phyloP scores from a whole-genome alignment of 495 filamentous ascomycete species.

The Penicillium malachiteum region DNA sequence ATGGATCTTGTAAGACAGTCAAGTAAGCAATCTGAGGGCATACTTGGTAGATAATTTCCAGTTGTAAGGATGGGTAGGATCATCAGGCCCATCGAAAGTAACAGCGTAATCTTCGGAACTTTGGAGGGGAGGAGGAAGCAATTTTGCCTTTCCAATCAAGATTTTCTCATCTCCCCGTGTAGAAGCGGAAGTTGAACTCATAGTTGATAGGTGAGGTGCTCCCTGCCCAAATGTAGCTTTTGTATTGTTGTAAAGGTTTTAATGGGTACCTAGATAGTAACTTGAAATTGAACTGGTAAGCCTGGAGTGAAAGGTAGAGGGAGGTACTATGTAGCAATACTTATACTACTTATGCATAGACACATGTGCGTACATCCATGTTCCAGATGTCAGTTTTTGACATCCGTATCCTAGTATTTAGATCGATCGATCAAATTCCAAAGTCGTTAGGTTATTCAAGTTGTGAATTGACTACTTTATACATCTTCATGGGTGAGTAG shows the following conservation, averaged over 20 bases:
- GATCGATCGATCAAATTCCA: no score
- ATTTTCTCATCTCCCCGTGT: conserved; percentile 4
- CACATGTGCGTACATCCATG: no score
- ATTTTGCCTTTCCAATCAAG: conserved; percentile 31
- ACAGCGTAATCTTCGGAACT: conserved; percentile 46
- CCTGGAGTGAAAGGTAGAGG: no score
- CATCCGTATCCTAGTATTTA: no score
- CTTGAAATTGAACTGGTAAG: no score
- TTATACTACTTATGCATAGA: no score
- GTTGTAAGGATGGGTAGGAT: conserved; percentile 55
- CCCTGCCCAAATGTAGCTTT: background rate
- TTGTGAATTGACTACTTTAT: no score
- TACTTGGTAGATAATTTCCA: conserved; percentile 41
- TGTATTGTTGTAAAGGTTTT: background rate
- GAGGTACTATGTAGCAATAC: no score
- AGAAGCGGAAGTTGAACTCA: background rate
- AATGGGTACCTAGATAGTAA: no score
- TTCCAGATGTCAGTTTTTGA: no score
- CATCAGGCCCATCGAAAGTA: conserved; percentile 51
- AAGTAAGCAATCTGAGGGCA: background rate
- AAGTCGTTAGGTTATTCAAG: no score
- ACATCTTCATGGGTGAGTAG: no score
- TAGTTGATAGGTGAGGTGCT: background rate
- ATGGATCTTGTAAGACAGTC: background rate
- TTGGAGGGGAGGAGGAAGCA: conserved; percentile 44